A percentile compares a stretch with the other conserved stretches of the same genome.
phyloP scores from a whole-genome alignment of 352 stramenopile genomes.

The Halophytophthora batemanensis region DNA sequence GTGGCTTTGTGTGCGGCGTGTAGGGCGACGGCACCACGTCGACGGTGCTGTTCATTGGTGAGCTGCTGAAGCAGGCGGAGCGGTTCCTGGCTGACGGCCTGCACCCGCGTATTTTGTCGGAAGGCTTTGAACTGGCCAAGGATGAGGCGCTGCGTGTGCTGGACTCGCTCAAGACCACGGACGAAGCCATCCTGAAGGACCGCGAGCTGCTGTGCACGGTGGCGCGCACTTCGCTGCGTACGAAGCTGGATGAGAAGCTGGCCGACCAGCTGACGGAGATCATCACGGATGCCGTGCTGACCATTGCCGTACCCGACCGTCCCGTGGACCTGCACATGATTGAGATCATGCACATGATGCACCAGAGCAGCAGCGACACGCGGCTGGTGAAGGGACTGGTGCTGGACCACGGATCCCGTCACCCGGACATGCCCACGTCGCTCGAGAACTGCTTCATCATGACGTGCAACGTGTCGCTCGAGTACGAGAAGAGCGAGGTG shows the following conservation, averaged over 20 bases:
- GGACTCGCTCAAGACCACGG: slow-evolving; percentile 88
- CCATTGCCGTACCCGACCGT: slow-evolving; percentile 81
- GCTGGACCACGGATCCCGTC: slow-evolving; percentile 97
- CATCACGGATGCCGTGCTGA: slow-evolving; percentile 96
- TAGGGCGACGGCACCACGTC: slow-evolving; percentile 97
- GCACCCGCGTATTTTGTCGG: slow-evolving; percentile 96
- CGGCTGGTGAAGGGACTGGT: slow-evolving; percentile 94
- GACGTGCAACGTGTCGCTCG: slow-evolving; percentile 99
- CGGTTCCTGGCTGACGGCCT: slow-evolving; percentile 95
- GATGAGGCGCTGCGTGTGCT: slow-evolving; percentile 94
- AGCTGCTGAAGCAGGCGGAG: slow-evolving; percentile 98
- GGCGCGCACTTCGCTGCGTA: slow-evolving; percentile 95
- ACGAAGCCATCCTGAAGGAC: slow-evolving; percentile 87
- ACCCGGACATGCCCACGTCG: slow-evolving; percentile 98
- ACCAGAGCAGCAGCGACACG: slow-evolving; percentile 94
- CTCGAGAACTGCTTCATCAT: slow-evolving; percentile 98
- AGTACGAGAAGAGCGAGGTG: slow-evolving; percentile 99
- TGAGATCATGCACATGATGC: slow-evolving; percentile 99
- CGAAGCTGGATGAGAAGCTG: slow-evolving; percentile 96
- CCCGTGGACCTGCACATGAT: slow-evolving; percentile 99
- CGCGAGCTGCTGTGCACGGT: slow-evolving; percentile 94
- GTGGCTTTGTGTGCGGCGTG: not conserved
- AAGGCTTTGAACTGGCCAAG: slow-evolving; percentile 97
- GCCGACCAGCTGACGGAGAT: slow-evolving; percentile 94
- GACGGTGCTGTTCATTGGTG: slow-evolving; percentile 97